phyloP scores from a whole-genome alignment of 345 rosid species.

The Litchi chinensis region DNA sequence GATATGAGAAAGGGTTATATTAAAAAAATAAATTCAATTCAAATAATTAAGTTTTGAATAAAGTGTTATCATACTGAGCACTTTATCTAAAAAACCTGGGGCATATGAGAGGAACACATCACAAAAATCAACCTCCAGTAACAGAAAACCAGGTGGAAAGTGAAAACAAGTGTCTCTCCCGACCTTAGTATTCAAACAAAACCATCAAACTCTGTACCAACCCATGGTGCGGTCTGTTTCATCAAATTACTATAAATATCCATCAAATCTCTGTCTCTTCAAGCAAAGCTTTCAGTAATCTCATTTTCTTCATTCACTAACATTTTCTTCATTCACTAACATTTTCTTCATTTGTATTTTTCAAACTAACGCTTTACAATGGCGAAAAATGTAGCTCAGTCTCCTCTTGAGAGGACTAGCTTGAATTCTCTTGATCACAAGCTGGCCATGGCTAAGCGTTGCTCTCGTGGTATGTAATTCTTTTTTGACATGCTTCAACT shows the following conservation, averaged over 20 bases:
- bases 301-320: neutral
- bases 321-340: neutral
- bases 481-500: neutral
- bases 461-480: constrained; percentile 46
- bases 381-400: constrained; percentile 51
- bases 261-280: constrained; percentile 15
- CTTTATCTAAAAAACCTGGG: neutral
- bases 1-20: too few relatives aligned
- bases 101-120: neutral
- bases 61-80: too few relatives aligned
- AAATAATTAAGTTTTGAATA: too few relatives aligned
- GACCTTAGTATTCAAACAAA: constrained; percentile 31
- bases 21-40: too few relatives aligned
- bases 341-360: neutral
- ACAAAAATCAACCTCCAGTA: constrained; percentile 16
- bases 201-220: constrained; percentile 36
- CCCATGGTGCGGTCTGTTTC: constrained; percentile 20
- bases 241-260: constrained; percentile 27
- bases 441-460: constrained; percentile 64
- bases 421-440: constrained; percentile 58
- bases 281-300: neutral
- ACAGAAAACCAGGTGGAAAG: constrained; percentile 26
- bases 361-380: constrained; percentile 22
- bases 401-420: constrained; percentile 45
- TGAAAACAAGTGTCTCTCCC: constrained; percentile 33